These are phyloP conservation scores for Ophiostoma pallidulum DNA, from an alignment of 2,329 filamentous ascomycete genomes.

Conservation along the genomic window DNA sequence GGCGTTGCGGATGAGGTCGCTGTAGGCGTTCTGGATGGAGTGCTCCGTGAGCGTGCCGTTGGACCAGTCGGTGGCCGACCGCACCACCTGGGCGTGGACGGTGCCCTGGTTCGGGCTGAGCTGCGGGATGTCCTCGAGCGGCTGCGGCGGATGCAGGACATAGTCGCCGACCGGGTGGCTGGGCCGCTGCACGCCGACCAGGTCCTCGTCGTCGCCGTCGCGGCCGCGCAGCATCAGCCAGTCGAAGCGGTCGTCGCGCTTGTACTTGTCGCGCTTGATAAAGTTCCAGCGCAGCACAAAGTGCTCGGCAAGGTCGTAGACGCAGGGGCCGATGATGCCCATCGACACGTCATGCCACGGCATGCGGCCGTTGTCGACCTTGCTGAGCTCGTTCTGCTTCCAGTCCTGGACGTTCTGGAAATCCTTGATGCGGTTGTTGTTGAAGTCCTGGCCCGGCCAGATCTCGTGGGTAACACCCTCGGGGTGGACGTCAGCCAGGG, in stretches of 20 bases:
- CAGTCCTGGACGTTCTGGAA: slow-evolving; percentile 86
- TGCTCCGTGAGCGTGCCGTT: slow-evolving; percentile 79
- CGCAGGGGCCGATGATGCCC: slow-evolving; percentile 78
- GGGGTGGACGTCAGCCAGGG: slow-evolving; percentile 79
- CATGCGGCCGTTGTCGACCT: slow-evolving; percentile 88
- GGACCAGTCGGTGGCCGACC: slow-evolving; percentile 88
- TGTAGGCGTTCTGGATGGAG: slow-evolving; percentile 81
- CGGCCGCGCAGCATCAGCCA: slow-evolving; percentile 76
- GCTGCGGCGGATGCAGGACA: slow-evolving; percentile 64
- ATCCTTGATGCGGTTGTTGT: slow-evolving; percentile 94
- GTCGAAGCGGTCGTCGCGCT: slow-evolving; percentile 72
- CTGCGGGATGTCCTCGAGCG: slow-evolving; percentile 53
- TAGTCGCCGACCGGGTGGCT: slow-evolving; percentile 86
- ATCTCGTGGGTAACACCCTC: slow-evolving; percentile 72
- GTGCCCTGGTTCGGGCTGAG: slow-evolving; percentile 52
- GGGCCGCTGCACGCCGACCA: slow-evolving; percentile 80
- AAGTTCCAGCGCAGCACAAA: slow-evolving; percentile 96
- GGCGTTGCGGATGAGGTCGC: slow-evolving; percentile 74
- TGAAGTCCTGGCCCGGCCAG: slow-evolving; percentile 95
- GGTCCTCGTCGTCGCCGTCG: slow-evolving; percentile 68
- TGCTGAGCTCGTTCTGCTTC: slow-evolving; percentile 87
- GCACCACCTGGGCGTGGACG: slow-evolving; percentile 73
- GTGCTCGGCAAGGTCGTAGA: slow-evolving; percentile 92
- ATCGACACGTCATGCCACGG: slow-evolving; percentile 96
- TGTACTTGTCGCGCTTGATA: slow-evolving; percentile 95